phyloP scores from a whole-genome alignment of 2,329 filamentous ascomycete genomes.

The Karstenula rhodostoma region DNA sequence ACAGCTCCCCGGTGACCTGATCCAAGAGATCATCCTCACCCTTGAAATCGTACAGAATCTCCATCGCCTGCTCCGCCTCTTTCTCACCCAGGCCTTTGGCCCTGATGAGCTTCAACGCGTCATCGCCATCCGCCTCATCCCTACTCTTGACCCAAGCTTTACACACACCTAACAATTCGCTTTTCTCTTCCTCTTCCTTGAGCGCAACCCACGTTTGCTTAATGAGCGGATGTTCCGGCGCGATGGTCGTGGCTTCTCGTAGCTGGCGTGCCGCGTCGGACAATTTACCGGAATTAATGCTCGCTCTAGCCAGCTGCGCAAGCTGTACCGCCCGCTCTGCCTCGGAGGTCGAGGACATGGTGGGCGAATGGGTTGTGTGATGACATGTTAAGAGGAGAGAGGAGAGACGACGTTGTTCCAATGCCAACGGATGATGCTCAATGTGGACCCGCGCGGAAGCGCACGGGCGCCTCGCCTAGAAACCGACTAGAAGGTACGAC shows the following conservation, averaged over 20 bases:
- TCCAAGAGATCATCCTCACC: slow-evolving; percentile 53
- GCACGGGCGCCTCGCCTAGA: slow-evolving; percentile 9
- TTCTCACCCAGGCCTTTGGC: slow-evolving; percentile 44
- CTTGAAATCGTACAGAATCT: slow-evolving; percentile 52
- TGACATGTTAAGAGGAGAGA: slow-evolving; percentile 26
- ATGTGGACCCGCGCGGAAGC: slow-evolving; percentile 21
- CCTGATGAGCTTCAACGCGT: slow-evolving; percentile 43
- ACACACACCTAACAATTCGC: slow-evolving; percentile 45
- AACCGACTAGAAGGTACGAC: background rate
- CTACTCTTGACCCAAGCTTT: slow-evolving; percentile 44
- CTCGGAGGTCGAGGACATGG: slow-evolving; percentile 39
- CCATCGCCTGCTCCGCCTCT: slow-evolving; percentile 51
- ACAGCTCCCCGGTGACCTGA: slow-evolving; percentile 49
- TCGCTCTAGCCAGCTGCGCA: slow-evolving; percentile 37
- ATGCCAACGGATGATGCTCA: slow-evolving; percentile 12
- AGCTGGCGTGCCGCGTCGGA: slow-evolving; percentile 52
- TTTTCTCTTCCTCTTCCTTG: slow-evolving; percentile 48
- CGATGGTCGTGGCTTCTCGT: slow-evolving; percentile 55
- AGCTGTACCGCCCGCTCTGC: slow-evolving; percentile 43
- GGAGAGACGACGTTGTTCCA: slow-evolving; percentile 23
- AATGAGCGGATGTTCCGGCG: slow-evolving; percentile 51
- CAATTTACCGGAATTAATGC: slow-evolving; percentile 43
- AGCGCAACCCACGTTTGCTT: slow-evolving; percentile 53
- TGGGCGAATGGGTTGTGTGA: slow-evolving; percentile 19
- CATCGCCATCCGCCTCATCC: slow-evolving; percentile 52